These are phyloP conservation scores for Fusarium cyanostomum DNA, from an alignment of 2,329 filamentous ascomycete genomes.

Conservation along the genomic window DNA sequence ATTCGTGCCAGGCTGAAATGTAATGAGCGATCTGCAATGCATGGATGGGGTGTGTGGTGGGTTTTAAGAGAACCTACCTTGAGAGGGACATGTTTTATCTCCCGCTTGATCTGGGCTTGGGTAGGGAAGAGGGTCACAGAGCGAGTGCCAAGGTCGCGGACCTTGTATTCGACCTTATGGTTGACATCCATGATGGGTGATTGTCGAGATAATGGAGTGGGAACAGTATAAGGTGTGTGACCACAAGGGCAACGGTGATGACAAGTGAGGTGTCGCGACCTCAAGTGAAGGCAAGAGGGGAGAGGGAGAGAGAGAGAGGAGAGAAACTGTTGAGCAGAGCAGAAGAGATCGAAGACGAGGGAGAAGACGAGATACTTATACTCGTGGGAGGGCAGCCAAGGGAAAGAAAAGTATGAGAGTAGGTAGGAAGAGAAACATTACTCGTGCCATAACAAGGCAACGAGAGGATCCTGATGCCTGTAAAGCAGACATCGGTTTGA, in stretches of 20 bases:
- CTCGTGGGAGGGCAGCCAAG: conserved; percentile 4
- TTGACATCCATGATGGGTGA: conserved; percentile 49
- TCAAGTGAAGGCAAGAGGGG: neutral
- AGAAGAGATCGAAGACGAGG: conserved; percentile 19
- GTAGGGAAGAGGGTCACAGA: conserved; percentile 71
- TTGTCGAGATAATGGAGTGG: neutral
- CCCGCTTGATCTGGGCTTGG: conserved; percentile 67
- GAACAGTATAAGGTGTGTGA: neutral
- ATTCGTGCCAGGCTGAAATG: conserved; percentile 61
- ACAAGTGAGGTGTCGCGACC: neutral
- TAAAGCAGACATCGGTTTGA: neutral
- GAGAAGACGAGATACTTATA: conserved; percentile 41
- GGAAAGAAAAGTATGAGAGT: neutral
- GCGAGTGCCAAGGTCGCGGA: conserved; percentile 67
- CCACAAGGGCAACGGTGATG: neutral
- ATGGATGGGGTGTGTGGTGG: neutral
- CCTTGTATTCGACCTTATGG: conserved; percentile 60
- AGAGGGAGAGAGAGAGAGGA: conserved; percentile 1
- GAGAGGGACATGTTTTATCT: conserved; percentile 62
- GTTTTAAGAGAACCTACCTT: conserved; percentile 30
- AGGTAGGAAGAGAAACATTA: conserved; percentile 11
- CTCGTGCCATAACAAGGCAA: conserved; percentile 22
- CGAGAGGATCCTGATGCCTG: neutral
- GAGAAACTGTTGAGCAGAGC: conserved; percentile 12
- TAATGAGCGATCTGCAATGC: neutral